Evolutionary conservation across 805 yeast species (phyloP), one percentile per base, ranked within the genome.

Genomic region (Pichia ethanolica): DNA sequence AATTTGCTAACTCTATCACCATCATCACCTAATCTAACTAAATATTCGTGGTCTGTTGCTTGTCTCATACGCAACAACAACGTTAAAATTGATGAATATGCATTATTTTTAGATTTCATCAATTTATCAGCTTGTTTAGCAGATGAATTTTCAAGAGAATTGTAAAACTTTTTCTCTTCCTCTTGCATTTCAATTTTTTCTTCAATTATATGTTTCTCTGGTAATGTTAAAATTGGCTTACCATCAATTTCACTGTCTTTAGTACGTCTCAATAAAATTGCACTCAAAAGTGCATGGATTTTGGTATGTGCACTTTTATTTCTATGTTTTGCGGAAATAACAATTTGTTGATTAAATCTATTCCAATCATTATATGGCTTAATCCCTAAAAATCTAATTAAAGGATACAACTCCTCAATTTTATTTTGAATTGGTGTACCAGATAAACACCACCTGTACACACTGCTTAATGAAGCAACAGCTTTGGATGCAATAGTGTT

Each of bases 61-160:
- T 90, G 97, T 51, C 98, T 75, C 58, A 90, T 70, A 45, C 97
- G 74, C 42, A 90, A 68, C 45, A 90, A 72, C 56, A 89, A 67
- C 0, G 88, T 81, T 55, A 90, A 75, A 46, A 89, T 79, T 51
- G 75, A 74, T 3, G 84, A 75, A 56, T 79, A 80, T 51, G 70
- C 20, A 13, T 45, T 49, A 20, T 51, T 47, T 13, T 55, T 56
- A 10, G 66, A 48, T 32, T 61, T 56, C 64, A 81, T 59, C 49
- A 79, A 64, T 44, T 62, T 62, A 53, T 65, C 62, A 0, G 89
- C 93, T 42, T 74, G 66, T 38, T 65, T 67, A 45, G 80, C 78
- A 39, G 84, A 71, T 12, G 71, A 69, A 7, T 57, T 52, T 64
- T 89, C 89, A 42, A 90, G 67, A 0, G 71, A 70, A 7, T 60